Base-by-base conservation (phyloP, 139 green algal genomes). In the Volvox reticuliferus region DNA sequence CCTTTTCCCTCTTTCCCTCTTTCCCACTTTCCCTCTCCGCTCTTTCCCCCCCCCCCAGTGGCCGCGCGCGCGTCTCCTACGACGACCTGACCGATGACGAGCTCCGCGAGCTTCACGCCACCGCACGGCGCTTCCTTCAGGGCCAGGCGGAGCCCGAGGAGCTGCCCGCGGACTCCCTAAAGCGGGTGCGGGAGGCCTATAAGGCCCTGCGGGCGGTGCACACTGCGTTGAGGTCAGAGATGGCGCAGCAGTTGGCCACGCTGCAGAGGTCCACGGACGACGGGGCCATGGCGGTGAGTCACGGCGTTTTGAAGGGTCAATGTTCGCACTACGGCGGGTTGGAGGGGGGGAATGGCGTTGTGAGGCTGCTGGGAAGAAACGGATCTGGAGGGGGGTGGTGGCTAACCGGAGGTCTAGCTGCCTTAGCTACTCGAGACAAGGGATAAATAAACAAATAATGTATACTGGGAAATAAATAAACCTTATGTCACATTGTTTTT, bases 131-230 rank as follows among this genome's bases (percentile, higher is more conserved):
- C 3, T 95, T 94, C 85, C 76, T 94, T 21, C 12, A 85, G 35
- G 93, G 95, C n/a, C 86, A 95, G 68, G 93, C 79, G 0, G 88
- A 93, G 19, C 50, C 96, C 63, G 95, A 98, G 28, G 85, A 95
- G 88, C 87, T 98, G 77, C 93, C 95, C 14, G 83, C 84, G 0
- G 93, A 97, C 80, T 95, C 71, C 24, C n/a, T 98, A 32, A 97
- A 97, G 91, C 88, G 88, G 36, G 95, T 98, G 63, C 86, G 91
- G 61, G 96, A 97, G 92, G 91, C 92, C 5, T 97, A 95, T 89
- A 94, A 95, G 86, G 86, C 93, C 80, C 93, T 96, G 83, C 92
- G 92, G 67, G 44, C 73, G 9, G 87, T 93, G 63, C 91, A 93
- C 67, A 81, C 79, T 55, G 83, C 82, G 21, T 20, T 81, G 30